A percentile compares a stretch with the other conserved stretches of the same genome.
Conservation (phyloP, 768 basidiomycete genomes). For the Russula earlei region DNA sequence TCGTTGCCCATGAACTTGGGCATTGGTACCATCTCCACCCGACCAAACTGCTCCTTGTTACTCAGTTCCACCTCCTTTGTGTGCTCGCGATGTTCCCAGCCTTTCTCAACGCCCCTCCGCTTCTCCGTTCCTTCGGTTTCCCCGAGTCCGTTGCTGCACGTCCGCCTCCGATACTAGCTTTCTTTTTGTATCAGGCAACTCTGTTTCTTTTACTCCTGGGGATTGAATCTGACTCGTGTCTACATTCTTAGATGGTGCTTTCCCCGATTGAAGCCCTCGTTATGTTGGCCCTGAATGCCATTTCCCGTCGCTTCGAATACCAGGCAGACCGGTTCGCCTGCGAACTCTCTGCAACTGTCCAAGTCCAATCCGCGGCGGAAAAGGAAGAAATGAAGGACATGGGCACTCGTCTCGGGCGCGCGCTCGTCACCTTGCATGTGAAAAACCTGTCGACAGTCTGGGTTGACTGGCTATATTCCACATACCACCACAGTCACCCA, state of each 20-base stretch:
- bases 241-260: constrained; percentile 54
- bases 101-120: constrained; percentile 70
- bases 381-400: constrained; percentile 66
- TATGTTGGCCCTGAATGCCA: constrained; percentile 64
- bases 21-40: constrained; percentile 95
- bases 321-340: constrained; percentile 85
- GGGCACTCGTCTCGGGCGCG: constrained; percentile 75
- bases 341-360: constrained; percentile 39
- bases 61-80: constrained; percentile 80
- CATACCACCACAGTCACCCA: constrained; percentile 94
- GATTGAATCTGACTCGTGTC: neutral
- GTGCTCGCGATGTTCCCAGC: constrained; percentile 86
- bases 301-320: constrained; percentile 85
- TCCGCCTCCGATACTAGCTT: constrained; percentile 77
- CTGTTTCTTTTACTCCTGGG: neutral
- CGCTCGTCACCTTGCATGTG: constrained; percentile 78
- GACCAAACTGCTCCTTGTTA: constrained; percentile 76
- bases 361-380: constrained; percentile 29
- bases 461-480: constrained; percentile 95
- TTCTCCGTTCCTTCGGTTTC: constrained; percentile 79
- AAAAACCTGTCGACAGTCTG: constrained; percentile 90
- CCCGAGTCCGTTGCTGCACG: constrained; percentile 47
- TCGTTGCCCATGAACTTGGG: constrained; percentile 93
- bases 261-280: constrained; percentile 72
- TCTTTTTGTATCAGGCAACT: constrained; percentile 70